Evolutionary conservation across 1,284 basidiomycete genomes (phyloP).

Genomic region (Bondarzewia mesenterica): DNA sequence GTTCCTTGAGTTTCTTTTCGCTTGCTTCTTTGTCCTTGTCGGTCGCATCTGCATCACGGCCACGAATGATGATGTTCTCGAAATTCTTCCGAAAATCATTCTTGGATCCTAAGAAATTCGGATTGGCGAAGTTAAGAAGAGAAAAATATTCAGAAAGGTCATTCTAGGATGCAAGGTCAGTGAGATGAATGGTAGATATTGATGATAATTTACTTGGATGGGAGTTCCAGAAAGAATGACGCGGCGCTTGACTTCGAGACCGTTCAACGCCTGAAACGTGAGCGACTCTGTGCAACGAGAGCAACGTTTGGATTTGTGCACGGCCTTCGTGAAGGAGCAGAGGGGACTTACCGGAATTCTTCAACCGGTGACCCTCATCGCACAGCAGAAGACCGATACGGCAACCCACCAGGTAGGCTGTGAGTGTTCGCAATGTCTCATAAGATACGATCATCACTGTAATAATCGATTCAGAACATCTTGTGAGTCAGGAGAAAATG

Average conservation of each 20-base stretch:
- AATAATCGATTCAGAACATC: background rate
- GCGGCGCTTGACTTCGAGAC: slow-evolving; percentile 85
- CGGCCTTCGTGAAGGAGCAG: background rate
- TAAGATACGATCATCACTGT: slow-evolving; percentile 99
- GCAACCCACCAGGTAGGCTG: slow-evolving; percentile 68
- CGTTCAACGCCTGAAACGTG: slow-evolving; percentile 84
- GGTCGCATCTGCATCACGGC: slow-evolving; percentile 87
- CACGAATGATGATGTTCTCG: slow-evolving; percentile 89
- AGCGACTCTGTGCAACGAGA: slow-evolving; percentile 55
- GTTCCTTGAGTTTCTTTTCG: slow-evolving; percentile 89
- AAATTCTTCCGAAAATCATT: slow-evolving; percentile 96
- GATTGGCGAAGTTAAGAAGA: slow-evolving; percentile 94
- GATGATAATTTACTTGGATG: slow-evolving; percentile 57
- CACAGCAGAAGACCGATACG: slow-evolving; percentile 89
- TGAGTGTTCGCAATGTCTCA: slow-evolving; percentile 86
- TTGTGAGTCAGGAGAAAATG: background rate
- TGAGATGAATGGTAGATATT: background rate
- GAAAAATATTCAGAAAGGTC: slow-evolving; percentile 97
- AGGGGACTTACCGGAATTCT: slow-evolving; percentile 76
- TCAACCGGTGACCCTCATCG: slow-evolving; percentile 95
- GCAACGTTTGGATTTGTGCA: background rate
- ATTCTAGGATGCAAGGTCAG: slow-evolving; percentile 47
- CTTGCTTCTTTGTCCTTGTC: slow-evolving; percentile 78
- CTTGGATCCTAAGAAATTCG: slow-evolving; percentile 88
- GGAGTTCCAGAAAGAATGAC: slow-evolving; percentile 97